phyloP scores from a whole-genome alignment of 83 land plant genomes.

The Picea engelmannii region DNA sequence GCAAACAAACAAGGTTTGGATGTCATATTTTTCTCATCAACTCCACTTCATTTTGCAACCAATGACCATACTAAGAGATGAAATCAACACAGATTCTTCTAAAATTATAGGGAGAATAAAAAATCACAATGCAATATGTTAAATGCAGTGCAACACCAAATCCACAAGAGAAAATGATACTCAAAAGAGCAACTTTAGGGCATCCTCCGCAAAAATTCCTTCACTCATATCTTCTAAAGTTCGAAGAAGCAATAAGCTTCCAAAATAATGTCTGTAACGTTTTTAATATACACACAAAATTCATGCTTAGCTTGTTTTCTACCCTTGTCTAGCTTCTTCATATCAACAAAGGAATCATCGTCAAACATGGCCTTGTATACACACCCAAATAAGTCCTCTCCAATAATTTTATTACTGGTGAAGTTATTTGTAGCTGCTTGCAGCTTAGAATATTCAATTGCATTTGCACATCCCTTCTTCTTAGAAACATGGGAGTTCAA shows the following conservation, averaged over 20 bases:
- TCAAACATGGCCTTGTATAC: constrained; percentile 70
- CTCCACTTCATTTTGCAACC: constrained; percentile 40
- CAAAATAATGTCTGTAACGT: too few species aligned
- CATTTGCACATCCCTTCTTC: constrained; percentile 32
- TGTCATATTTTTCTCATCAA: too few species aligned
- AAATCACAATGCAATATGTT: background rate
- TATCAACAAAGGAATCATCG: constrained; percentile 50
- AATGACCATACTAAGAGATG: background rate
- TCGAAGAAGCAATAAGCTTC: too few species aligned
- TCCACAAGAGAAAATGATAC: too few species aligned
- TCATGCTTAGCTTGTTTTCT: too few species aligned
- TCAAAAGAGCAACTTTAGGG: too few species aligned
- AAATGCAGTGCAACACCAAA: background rate
- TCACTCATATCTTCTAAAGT: too few species aligned
- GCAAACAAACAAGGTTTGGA: too few species aligned
- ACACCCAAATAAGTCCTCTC: constrained; percentile 69
- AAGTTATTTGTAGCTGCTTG: constrained; percentile 68
- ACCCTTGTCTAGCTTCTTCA: constrained; percentile 52
- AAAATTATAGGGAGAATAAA: background rate
- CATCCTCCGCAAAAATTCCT: too few species aligned
- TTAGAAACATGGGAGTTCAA: constrained; percentile 25
- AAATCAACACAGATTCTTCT: background rate
- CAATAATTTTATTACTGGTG: constrained; percentile 52
- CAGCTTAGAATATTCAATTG: constrained; percentile 48
- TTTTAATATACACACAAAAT: too few species aligned